These are phyloP conservation scores for Fusarium marasasianum DNA, from an alignment of 2,329 filamentous ascomycete genomes.

Conservation along the genomic window DNA sequence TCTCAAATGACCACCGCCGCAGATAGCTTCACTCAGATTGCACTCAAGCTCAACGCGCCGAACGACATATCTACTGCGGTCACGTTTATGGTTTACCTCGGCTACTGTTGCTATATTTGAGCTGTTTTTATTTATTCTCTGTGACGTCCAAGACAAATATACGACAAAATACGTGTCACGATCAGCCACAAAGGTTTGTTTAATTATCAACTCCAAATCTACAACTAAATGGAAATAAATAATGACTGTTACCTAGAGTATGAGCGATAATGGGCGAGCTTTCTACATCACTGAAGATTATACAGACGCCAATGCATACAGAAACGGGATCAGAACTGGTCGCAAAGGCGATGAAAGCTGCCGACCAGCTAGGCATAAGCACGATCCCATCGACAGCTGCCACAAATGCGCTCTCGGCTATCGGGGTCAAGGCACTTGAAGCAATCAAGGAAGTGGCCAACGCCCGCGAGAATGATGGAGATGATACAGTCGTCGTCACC, in stretches of 20 bases:
- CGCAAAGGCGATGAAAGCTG: not conserved
- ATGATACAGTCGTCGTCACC: not conserved
- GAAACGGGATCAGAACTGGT: not conserved
- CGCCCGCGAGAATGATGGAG: not conserved
- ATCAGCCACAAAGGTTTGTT: not conserved
- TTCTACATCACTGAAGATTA: not conserved
- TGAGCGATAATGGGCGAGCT: not conserved
- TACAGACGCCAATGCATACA: not conserved
- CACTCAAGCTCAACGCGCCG: not conserved
- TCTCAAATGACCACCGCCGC: not conserved
- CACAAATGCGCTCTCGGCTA: not conserved
- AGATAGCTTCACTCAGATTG: not conserved
- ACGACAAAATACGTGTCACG: not conserved
- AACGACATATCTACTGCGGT: not conserved
- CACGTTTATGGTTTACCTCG: not conserved
- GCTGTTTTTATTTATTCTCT: not conserved
- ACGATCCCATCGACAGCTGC: not conserved
- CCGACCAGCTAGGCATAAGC: not conserved
- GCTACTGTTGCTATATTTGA: not conserved
- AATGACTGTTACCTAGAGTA: not conserved
- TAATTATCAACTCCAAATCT: not conserved
- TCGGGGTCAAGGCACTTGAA: not conserved
- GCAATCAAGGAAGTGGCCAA: not conserved
- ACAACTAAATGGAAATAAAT: not conserved
- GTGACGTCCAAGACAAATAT: not conserved